Evolutionary conservation across 495 filamentous ascomycete species (phyloP), one percentile per base, ranked within the genome.

Genomic region (Hyaloscypha hepaticicola): DNA sequence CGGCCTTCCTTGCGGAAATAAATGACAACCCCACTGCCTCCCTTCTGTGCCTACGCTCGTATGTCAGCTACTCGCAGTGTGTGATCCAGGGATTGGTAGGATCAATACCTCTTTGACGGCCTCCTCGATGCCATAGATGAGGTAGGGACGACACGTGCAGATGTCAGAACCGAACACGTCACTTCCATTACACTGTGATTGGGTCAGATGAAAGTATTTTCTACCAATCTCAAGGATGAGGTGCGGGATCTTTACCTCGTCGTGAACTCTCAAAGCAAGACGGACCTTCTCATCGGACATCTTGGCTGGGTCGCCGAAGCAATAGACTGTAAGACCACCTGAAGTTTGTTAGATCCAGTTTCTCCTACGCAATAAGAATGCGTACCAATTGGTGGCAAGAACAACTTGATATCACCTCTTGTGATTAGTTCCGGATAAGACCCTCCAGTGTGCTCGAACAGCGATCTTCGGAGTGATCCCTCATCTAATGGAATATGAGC

Each of bases 121-220:
- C 77, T 99, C 95, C 69, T 93, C 91, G 61, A 99, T 93, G 33
- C 95, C 95, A 72, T 95, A 99, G 68, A 96, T 95, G 62, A 99
- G 86, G 72, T 99, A 99, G 33, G 95, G 95, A 50, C 95, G 87
- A 77, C 95, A 28, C 34, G 95, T 99, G 78, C 95, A 99, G 74
- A 99, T 99, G 76, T 99, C 95, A 34, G 92, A 96, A 64, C 96
- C 93, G 76, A 99, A 99, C 60, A 99, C 95, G 81, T 99, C 95
- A 75, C 90, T 93, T 61, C 95, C 94, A 75, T 98, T 98, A 79
- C 93, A 93, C 82, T 85, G 67, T 65, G 68, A 73, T 50, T 52
- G 33, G 55, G 64, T 72, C 52, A 72, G 60, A 63, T 58, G 60
- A 56, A 65, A 34, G 8, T 29, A n/a, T n/a, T n/a, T 9, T 59